phyloP scores from a whole-genome alignment of 768 basidiomycete species.

The Lactarius evosmus region DNA sequence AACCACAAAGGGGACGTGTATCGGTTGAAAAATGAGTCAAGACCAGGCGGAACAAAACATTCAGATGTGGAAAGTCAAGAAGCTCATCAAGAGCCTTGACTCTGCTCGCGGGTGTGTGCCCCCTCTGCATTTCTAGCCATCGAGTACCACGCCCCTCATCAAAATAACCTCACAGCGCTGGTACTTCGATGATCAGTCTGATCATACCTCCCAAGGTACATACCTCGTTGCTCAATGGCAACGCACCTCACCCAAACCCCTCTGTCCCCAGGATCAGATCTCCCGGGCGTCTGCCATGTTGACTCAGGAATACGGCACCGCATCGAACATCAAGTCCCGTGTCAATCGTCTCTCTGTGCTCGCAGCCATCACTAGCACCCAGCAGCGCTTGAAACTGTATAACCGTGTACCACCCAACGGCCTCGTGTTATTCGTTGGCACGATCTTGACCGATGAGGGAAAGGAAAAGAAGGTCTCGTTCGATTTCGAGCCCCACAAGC shows the following conservation, averaged over 20 bases:
- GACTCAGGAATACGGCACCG: constrained; percentile 96
- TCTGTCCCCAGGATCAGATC: constrained; percentile 73
- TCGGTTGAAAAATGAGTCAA: constrained; percentile 62
- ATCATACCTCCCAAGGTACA: constrained; percentile 91
- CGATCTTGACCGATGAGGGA: constrained; percentile 95
- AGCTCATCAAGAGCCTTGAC: constrained; percentile 98
- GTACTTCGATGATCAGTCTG: constrained; percentile 98
- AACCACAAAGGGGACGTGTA: constrained; percentile 16
- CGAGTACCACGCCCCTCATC: constrained; percentile 1
- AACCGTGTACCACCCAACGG: constrained; percentile 96
- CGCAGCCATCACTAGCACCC: constrained; percentile 96
- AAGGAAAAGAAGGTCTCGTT: constrained; percentile 99
- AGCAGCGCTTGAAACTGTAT: constrained; percentile 96
- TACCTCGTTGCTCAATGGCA: background rate
- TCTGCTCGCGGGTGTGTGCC: constrained; percentile 74
- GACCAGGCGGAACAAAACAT: constrained; percentile 91
- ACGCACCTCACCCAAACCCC: constrained; percentile 15
- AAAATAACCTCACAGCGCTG: constrained; percentile 56
- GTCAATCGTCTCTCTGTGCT: constrained; percentile 97
- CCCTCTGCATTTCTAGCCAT: background rate
- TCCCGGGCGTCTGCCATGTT: constrained; percentile 93
- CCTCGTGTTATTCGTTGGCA: constrained; percentile 96
- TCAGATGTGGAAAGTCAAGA: constrained; percentile 98
- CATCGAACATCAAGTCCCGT: constrained; percentile 99
- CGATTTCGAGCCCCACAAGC: constrained; percentile 98